phyloP scores from a whole-genome alignment of 1,139 yeast species.

The Yamadazyma sp. region DNA sequence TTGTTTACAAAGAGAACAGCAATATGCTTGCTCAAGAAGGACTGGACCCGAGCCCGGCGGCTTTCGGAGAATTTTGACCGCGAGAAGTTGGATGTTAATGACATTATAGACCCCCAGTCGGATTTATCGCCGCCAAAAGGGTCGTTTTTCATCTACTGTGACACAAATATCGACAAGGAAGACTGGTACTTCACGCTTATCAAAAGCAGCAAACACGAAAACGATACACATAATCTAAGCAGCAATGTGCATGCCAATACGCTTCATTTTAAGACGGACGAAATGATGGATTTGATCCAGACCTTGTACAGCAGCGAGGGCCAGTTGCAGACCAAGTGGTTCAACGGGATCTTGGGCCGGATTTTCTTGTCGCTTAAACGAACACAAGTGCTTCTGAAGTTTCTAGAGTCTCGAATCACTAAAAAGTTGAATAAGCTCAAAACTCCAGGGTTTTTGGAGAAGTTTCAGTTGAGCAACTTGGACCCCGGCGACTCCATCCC shows the following conservation, averaged over 20 bases:
- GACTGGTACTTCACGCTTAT: constrained; percentile 88
- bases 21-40: constrained; percentile 59
- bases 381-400: constrained; percentile 62
- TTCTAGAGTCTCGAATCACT: constrained; percentile 57
- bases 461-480: constrained; percentile 70
- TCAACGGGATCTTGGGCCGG: constrained; percentile 83
- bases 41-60: constrained; percentile 32
- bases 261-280: constrained; percentile 66
- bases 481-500: constrained; percentile 83
- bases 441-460: constrained; percentile 84
- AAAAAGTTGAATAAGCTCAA: constrained; percentile 77
- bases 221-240: constrained; percentile 21
- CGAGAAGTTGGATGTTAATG: constrained; percentile 20
- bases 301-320: constrained; percentile 79
- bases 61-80: constrained; percentile 24
- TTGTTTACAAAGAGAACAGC: constrained; percentile 79
- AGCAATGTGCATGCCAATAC: constrained; percentile 63
- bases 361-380: constrained; percentile 72
- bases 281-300: constrained; percentile 73
- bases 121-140: constrained; percentile 45
- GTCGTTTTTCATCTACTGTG: constrained; percentile 73
- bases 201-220: constrained; percentile 59
- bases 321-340: constrained; percentile 83
- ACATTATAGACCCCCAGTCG: constrained; percentile 21
- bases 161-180: constrained; percentile 78